Conservation (phyloP, 2,329 filamentous ascomycete genomes). For the Fusarium odoratissimum region DNA sequence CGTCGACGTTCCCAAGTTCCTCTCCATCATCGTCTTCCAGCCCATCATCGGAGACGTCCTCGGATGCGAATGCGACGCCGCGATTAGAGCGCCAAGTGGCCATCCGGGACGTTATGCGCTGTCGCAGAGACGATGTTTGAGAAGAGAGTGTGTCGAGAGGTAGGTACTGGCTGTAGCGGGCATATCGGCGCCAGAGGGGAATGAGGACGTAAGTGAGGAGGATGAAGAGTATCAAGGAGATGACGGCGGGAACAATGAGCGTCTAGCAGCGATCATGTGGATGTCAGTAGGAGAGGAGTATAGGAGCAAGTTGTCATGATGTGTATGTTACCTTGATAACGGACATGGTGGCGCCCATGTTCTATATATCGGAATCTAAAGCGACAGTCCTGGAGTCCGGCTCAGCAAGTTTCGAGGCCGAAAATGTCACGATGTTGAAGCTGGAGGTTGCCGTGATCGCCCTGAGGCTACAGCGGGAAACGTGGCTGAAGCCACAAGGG, state of each 20-base stretch:
- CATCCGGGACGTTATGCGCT: constrained; percentile 56
- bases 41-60: constrained; percentile 60
- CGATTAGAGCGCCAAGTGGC: constrained; percentile 58
- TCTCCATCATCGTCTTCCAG: constrained; percentile 71
- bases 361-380: constrained; percentile 4
- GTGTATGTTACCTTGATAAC: constrained; percentile 50
- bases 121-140: constrained; percentile 65
- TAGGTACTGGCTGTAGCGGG: constrained; percentile 79
- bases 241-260: constrained; percentile 75
- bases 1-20: constrained; percentile 72
- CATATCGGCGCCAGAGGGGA: constrained; percentile 76
- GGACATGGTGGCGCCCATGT: constrained; percentile 50
- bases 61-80: constrained; percentile 55
- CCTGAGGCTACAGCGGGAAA: constrained; percentile 26
- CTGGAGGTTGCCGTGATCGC: constrained; percentile 16
- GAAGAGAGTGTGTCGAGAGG: constrained; percentile 73
- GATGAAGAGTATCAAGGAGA: constrained; percentile 77
- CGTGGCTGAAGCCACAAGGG: constrained; percentile 32
- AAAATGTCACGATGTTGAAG: constrained; percentile 20
- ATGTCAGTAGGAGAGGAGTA: constrained; percentile 25
- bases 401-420: neutral
- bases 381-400: neutral
- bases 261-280: constrained; percentile 61
- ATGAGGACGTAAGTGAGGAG: constrained; percentile 72
- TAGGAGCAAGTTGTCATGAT: constrained; percentile 16